Base-by-base conservation (phyloP, 2,329 filamentous ascomycete genomes). In the Nothophoma quercina region DNA sequence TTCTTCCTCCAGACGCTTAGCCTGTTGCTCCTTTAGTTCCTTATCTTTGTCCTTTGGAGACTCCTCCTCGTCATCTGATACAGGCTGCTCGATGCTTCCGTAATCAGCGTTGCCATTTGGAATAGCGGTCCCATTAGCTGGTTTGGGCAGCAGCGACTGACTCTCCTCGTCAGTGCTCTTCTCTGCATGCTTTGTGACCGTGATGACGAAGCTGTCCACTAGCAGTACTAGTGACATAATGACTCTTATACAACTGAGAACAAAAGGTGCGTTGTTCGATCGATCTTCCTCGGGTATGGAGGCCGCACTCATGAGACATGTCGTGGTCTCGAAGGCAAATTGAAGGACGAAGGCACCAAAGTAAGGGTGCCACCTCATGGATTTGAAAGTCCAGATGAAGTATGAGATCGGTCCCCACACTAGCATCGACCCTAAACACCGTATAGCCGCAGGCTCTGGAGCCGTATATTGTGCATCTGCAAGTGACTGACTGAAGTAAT, bases 1-100 rank as follows among this genome's bases (percentile, higher is more conserved):
- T 52, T 88, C 84, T 58, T 88, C 84, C 67, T 88, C 81, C n/a
- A 92, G 79, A 2, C 87, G 84, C 72, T 90, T 88, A 56, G 78
- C 70, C 48, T 78, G 75, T 40, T 74, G 69, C 48, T 76, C 71
- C 56, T 78, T 79, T 84, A 87, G 58, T 75, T 82, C 71, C 81
- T 86, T 68, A 77, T 83, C 40, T 12, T 59, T 54, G 75, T 82
- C 67, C 79, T 79, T 65, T 73, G 79, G 51, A 75, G 81, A 68
- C 80, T 82, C 81, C 77, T 87, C 34, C 5, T 62, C 62, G 9
- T 63, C 63, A 16, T 63, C 65, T 8, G 55, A 41, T 2, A 36
- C 22, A 15, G 35, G 48, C 26, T 58, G 56, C 7, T 58, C 44
- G 8, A 73, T 71, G 8, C 76, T 70, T 32, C 79, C 48, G 60